Percentiles rank a stretch among this genome's conserved stretches.
Evolutionary conservation across 192 early-diverging fungal genomes (phyloP).

Genomic region (Podila epicladia): DNA sequence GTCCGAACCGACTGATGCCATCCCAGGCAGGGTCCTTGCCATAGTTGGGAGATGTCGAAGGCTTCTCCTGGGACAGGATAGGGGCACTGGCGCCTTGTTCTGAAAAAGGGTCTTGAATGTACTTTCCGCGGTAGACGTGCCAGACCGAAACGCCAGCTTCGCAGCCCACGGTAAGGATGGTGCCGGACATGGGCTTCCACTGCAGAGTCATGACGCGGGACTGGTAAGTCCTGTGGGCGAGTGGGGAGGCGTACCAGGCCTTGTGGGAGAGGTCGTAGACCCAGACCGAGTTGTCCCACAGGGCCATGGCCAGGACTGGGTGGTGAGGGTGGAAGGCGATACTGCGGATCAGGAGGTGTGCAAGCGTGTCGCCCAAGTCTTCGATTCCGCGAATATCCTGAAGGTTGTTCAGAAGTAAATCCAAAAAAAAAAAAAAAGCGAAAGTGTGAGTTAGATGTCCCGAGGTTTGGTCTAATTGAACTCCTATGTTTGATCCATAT

Average conservation of each 20-base stretch:
- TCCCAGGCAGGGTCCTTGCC: slow-evolving; percentile 34
- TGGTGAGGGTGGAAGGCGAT: slow-evolving; percentile 82
- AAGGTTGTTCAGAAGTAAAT: no score
- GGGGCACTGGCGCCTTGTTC: not conserved
- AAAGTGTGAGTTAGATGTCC: not conserved
- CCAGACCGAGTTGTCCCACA: slow-evolving; percentile 71
- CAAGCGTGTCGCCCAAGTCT: slow-evolving; percentile 27
- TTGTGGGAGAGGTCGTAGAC: slow-evolving; percentile 73
- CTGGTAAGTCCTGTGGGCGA: slow-evolving; percentile 23
- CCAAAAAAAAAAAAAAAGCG: not conserved
- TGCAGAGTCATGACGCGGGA: slow-evolving; percentile 26
- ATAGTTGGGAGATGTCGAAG: not conserved
- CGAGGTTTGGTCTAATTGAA: not conserved
- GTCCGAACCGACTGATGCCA: slow-evolving; percentile 13
- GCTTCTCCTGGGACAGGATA: no score
- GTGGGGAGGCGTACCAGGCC: slow-evolving; percentile 53
- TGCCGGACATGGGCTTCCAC: slow-evolving; percentile 48
- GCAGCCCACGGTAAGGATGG: slow-evolving; percentile 28
- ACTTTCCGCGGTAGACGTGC: slow-evolving; percentile 34
- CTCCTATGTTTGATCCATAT: not conserved
- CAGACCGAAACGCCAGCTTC: slow-evolving; percentile 27
- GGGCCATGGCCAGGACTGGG: slow-evolving; percentile 73
- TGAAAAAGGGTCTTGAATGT: not conserved
- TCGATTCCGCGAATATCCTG: not conserved
- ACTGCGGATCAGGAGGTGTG: slow-evolving; percentile 56